Evolutionary conservation across 2,329 filamentous ascomycete species (phyloP).

Genomic region (Verticillium tricorpus): DNA sequence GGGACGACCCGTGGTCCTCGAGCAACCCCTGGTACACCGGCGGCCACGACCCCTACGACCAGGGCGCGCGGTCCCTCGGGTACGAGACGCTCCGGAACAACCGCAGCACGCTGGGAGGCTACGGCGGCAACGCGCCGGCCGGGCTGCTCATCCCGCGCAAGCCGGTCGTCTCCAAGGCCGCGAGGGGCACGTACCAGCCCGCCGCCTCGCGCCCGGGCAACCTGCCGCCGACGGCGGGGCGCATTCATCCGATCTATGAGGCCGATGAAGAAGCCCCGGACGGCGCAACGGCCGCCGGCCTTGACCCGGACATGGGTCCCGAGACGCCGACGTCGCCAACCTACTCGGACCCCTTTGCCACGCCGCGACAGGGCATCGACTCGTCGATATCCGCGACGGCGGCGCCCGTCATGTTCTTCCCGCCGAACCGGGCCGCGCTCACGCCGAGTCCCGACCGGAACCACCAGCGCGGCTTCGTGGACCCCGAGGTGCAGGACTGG

Average conservation of each 20-base stretch:
- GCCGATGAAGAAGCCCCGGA: slow-evolving; percentile 49
- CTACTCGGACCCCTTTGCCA: slow-evolving; percentile 46
- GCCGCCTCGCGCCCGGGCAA: slow-evolving; percentile 3
- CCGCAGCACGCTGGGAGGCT: slow-evolving; percentile 14
- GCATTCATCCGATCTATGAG: slow-evolving; percentile 56
- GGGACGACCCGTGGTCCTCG: slow-evolving; percentile 26
- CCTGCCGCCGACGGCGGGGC: slow-evolving; percentile 22
- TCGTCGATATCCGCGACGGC: slow-evolving; percentile 4
- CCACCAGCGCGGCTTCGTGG: slow-evolving; percentile 21
- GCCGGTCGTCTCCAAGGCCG: slow-evolving; percentile 17
- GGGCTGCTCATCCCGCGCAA: slow-evolving; percentile 27
- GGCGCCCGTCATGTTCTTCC: slow-evolving; percentile 18
- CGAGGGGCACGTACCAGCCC: slow-evolving; percentile 15
- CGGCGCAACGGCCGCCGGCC: slow-evolving; percentile 2
- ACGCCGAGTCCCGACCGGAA: slow-evolving; percentile 37
- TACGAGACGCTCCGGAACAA: slow-evolving; percentile 44
- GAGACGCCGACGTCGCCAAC: slow-evolving; percentile 30
- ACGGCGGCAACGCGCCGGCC: slow-evolving; percentile 11
- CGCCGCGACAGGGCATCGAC: slow-evolving; percentile 24
- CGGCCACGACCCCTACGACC: slow-evolving; percentile 36
- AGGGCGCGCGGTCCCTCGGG: slow-evolving; percentile 36
- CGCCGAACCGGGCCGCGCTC: slow-evolving; percentile 26
- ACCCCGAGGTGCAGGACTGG: slow-evolving; percentile 55
- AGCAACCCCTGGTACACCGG: slow-evolving; percentile 39
- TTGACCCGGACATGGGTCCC: slow-evolving; percentile 18